Evolutionary conservation across 2,329 filamentous ascomycete species (phyloP).

Genomic region (Fusarium circinatum): DNA sequence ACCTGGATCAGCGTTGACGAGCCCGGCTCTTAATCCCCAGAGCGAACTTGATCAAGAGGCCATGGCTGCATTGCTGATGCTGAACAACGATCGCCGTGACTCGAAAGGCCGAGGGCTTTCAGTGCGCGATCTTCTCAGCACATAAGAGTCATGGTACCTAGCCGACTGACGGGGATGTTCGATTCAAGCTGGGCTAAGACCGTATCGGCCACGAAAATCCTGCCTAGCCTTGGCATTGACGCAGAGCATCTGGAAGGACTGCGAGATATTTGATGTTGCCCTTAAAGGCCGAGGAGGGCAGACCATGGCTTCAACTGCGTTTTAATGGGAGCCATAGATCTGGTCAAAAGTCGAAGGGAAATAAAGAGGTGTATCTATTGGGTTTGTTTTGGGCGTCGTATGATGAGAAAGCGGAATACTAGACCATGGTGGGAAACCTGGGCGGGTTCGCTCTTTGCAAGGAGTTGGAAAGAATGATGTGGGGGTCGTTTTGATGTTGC

Average conservation of each 20-base stretch:
- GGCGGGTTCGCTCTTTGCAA: neutral
- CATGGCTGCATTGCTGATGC: conserved; percentile 86
- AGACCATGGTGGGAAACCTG: conserved; percentile 7
- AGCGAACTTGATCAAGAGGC: conserved; percentile 78
- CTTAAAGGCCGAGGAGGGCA: neutral
- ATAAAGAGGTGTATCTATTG: neutral
- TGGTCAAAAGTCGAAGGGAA: neutral
- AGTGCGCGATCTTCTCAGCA: conserved; percentile 64
- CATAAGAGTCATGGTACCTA: conserved; percentile 49
- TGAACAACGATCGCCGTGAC: conserved; percentile 79
- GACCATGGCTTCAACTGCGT: neutral
- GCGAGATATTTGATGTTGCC: neutral
- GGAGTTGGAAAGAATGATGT: conserved; percentile 27
- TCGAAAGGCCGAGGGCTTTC: conserved; percentile 61
- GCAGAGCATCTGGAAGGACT: conserved; percentile 4
- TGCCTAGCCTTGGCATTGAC: neutral
- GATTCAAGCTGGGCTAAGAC: neutral
- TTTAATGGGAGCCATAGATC: neutral
- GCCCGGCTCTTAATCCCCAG: conserved; percentile 66
- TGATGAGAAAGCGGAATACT: neutral
- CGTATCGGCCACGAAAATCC: neutral
- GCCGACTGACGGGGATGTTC: neutral
- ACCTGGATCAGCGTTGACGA: conserved; percentile 65
- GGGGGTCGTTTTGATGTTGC: conserved; percentile 7
- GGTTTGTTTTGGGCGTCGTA: neutral